phyloP scores from a whole-genome alignment of 108 stramenopile genomes.

The Skeletonema tropicum region DNA sequence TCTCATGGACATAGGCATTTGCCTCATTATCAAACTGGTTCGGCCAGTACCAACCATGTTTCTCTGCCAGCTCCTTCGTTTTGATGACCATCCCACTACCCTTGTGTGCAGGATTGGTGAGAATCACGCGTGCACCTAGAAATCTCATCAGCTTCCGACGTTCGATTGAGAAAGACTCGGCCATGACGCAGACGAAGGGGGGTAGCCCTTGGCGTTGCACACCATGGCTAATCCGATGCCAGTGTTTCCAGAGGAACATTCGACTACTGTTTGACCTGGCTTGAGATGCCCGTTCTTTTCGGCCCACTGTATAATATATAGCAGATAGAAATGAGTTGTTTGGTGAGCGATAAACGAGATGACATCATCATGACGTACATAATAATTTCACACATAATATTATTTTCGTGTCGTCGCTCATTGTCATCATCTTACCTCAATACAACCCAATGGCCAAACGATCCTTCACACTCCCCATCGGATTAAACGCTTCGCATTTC shows the following conservation, averaged over 20 bases:
- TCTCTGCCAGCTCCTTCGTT: constrained; percentile 48
- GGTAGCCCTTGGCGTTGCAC: constrained; percentile 79
- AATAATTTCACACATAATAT: too few species aligned
- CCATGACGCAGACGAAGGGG: constrained; percentile 65
- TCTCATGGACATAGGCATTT: constrained; percentile 76
- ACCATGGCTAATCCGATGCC: constrained; percentile 80
- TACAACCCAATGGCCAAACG: constrained; percentile 69
- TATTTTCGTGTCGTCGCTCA: too few species aligned
- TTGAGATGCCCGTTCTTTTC: constrained; percentile 81
- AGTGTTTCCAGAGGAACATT: constrained; percentile 88
- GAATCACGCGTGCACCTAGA: constrained; percentile 49
- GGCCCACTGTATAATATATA: constrained; percentile 55
- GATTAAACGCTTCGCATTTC: constrained; percentile 78
- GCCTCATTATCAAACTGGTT: constrained; percentile 91
- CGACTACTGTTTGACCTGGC: constrained; percentile 84
- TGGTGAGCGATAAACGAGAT: too few species aligned
- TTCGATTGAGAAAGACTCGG: constrained; percentile 55
- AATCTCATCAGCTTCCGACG: constrained; percentile 44
- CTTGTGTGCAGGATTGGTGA: constrained; percentile 37
- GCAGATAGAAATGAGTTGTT: too few species aligned
- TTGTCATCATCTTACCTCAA: too few species aligned
- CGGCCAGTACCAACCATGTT: constrained; percentile 39
- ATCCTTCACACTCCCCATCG: constrained; percentile 86
- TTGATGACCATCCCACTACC: constrained; percentile 33
- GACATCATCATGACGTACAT: too few species aligned